Evolutionary conservation across 1,139 yeast species (phyloP).

Genomic region (Groenewaldozyma auringiensis): DNA sequence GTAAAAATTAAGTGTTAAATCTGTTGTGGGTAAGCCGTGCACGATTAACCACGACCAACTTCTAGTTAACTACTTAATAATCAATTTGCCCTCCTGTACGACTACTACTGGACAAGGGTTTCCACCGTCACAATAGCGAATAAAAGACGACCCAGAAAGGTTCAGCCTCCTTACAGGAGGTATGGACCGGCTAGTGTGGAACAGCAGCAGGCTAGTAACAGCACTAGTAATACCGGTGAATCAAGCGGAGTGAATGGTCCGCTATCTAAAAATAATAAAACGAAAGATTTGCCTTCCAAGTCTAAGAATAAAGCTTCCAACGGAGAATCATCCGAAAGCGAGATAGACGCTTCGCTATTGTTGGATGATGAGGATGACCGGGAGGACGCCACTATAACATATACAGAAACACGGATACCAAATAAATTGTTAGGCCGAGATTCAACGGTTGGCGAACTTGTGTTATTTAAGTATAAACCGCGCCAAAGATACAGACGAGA

Average conservation of each 20-base stretch:
- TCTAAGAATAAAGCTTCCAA: slow-evolving; percentile 1
- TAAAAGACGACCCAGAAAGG: slow-evolving; percentile 76
- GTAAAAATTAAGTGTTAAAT: no score
- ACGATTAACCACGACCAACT: no score
- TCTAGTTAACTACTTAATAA: no score
- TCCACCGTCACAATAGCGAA: slow-evolving; percentile 60
- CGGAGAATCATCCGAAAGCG: slow-evolving; percentile 13
- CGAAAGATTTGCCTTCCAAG: background rate
- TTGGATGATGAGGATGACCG: slow-evolving; percentile 3
- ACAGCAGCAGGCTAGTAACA: background rate
- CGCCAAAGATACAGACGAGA: slow-evolving; percentile 1
- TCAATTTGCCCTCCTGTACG: no score
- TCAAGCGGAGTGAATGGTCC: background rate
- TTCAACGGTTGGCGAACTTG: background rate
- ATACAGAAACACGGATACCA: background rate
- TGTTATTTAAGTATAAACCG: slow-evolving; percentile 1
- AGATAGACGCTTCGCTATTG: slow-evolving; percentile 4
- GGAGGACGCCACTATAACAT: background rate
- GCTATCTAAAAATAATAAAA: background rate
- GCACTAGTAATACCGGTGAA: background rate
- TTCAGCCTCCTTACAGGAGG: slow-evolving; percentile 66
- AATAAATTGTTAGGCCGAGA: background rate
- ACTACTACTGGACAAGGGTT: no score
- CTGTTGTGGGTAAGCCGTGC: no score
- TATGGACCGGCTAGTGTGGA: slow-evolving; percentile 21